Evolutionary conservation across 2,329 filamentous ascomycete species (phyloP), one percentile per base, ranked within the genome.

Genomic region (Pyrenophora teres): DNA sequence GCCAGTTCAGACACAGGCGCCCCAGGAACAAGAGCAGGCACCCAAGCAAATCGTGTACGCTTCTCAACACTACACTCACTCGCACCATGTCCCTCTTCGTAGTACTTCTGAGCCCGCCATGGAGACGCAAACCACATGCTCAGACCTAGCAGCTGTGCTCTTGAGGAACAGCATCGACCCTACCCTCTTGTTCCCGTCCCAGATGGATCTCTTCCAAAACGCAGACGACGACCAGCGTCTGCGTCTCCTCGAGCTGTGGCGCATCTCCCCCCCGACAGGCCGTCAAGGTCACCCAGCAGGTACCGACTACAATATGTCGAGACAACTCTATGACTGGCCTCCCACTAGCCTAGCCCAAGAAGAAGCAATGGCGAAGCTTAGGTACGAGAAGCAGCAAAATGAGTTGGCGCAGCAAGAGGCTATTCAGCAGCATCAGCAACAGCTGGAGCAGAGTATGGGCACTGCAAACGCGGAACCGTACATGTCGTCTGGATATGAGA

Each of bases 51-150:
- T 90, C 57, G 79, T 83, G 56, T 95, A 94, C 76, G 84, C 89
- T 62, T 89, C 89, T 8, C 87, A 90, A 67, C 91, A 96, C 73
- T 96, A 96, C 73, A 87, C 88, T 59, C 90, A 92, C 69, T 91
- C 90, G 7, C 79, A 87, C 38, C 90, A 95, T 70, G 69, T 87
- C 55, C 78, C 71, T 70, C 52, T 62, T 33, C 62, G 63, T 27
- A 68, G 64, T 40, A 59, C 62, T 15, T 63, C 63, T 7, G 61
- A 65, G 25, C 53, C 63, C 19, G 78, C 63, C 32, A 53, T 45
- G n/a, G 69, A 67, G 48, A 70, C 63, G 13, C 64, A 71, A 9
- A 65, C 70, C 30, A 65, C 70, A 10, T 41, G 52, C 15, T 68
- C 69, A 23, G 39, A 80, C 77, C 23, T 83, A 6, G 83, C 87